These are phyloP conservation scores for Fusarium marasasianum DNA, from an alignment of 2,329 filamentous ascomycete genomes.

Conservation along the genomic window DNA sequence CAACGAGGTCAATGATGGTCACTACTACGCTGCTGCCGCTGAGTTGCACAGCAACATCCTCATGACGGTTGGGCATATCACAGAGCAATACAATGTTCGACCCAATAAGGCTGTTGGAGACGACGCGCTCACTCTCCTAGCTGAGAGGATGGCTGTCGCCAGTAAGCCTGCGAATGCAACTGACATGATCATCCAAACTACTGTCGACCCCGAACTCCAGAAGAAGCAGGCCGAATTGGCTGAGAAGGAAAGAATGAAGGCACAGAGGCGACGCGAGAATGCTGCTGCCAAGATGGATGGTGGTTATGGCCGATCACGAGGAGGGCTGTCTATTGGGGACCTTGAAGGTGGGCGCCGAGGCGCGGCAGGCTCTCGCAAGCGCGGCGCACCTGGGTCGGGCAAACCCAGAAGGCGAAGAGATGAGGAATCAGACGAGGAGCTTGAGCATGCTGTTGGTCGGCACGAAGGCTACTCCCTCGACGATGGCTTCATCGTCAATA, in stretches of 20 bases:
- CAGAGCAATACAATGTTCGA: slow-evolving; percentile 74
- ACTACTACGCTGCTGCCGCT: slow-evolving; percentile 79
- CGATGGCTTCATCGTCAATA: slow-evolving; percentile 80
- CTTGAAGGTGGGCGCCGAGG: slow-evolving; percentile 70
- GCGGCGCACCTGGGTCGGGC: slow-evolving; percentile 58
- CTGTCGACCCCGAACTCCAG: slow-evolving; percentile 78
- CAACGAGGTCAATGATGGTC: slow-evolving; percentile 74
- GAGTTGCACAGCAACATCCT: slow-evolving; percentile 74
- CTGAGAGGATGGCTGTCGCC: slow-evolving; percentile 72
- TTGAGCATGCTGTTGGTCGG: slow-evolving; percentile 67
- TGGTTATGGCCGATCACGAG: slow-evolving; percentile 60
- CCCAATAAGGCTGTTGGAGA: slow-evolving; percentile 75
- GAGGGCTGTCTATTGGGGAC: slow-evolving; percentile 73
- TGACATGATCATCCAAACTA: slow-evolving; percentile 75
- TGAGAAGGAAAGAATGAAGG: slow-evolving; percentile 77
- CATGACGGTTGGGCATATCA: slow-evolving; percentile 79
- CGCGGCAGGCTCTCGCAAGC: slow-evolving; percentile 60
- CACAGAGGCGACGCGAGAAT: slow-evolving; percentile 73
- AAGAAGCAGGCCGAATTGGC: slow-evolving; percentile 77
- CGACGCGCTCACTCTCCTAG: slow-evolving; percentile 74
- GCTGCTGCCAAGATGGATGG: slow-evolving; percentile 72
- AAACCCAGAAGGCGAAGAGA: slow-evolving; percentile 67
- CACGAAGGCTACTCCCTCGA: slow-evolving; percentile 82
- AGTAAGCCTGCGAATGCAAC: slow-evolving; percentile 65
- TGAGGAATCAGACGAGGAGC: slow-evolving; percentile 81